A percentile compares a stretch with the other conserved stretches of the same genome.
These are phyloP conservation scores for Cruciata laevipes DNA, from an alignment of 257 asterid species.

Conservation along the genomic window DNA sequence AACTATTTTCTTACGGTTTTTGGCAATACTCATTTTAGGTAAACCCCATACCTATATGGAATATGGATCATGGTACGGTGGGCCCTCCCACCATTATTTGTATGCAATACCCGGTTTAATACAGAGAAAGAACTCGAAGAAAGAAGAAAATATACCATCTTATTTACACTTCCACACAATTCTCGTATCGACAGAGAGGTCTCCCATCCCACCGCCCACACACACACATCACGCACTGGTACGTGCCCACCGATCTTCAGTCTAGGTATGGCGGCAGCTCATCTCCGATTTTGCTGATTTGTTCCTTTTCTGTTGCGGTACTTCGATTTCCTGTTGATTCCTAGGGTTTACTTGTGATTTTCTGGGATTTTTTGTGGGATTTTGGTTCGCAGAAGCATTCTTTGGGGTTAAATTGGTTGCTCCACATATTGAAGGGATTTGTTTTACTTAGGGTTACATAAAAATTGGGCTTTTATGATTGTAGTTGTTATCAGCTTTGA, in stretches of 20 bases:
- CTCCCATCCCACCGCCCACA: neutral
- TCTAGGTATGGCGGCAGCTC: constrained; percentile 6
- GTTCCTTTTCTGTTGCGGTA: neutral
- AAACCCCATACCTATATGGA: neutral
- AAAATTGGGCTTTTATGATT: neutral
- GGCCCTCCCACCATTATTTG: neutral
- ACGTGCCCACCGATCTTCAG: neutral
- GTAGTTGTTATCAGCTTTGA: neutral
- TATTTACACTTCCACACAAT: constrained; percentile 7
- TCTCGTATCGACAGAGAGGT: constrained; percentile 9
- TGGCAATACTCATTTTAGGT: too few species aligned
- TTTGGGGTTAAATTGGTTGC: neutral
- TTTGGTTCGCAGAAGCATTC: neutral
- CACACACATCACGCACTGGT: neutral
- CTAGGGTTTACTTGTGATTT: neutral
- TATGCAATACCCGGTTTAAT: neutral
- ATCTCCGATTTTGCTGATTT: neutral
- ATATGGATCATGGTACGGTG: neutral
- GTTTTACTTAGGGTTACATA: neutral
- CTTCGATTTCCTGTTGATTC: neutral
- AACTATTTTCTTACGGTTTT: too few species aligned
- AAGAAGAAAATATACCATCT: neutral
- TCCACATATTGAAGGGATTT: neutral
- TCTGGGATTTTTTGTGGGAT: neutral
- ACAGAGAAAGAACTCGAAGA: neutral